phyloP scores from a whole-genome alignment of 192 early-diverging fungal species.

The Entophlyctis helioformis region DNA sequence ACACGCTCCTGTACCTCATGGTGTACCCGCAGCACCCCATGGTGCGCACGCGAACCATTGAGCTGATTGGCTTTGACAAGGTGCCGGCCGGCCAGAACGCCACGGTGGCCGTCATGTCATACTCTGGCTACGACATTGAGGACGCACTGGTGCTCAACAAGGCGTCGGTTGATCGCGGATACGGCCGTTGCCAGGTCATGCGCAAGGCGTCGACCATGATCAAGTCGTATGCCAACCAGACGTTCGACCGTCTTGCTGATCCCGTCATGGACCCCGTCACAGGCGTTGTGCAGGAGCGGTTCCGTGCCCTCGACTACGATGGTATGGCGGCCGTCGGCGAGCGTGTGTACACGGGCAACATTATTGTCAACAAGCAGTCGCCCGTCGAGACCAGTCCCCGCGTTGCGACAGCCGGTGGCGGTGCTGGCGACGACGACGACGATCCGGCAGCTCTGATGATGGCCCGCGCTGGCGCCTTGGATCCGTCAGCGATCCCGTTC shows the following conservation, averaged over 20 bases:
- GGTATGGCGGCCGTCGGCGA: slow-evolving; percentile 84
- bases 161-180: slow-evolving; percentile 86
- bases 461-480: too few relatives aligned
- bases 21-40: slow-evolving; percentile 92
- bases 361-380: slow-evolving; percentile 75
- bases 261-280: slow-evolving; percentile 18
- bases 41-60: slow-evolving; percentile 96
- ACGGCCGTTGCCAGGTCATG: slow-evolving; percentile 89
- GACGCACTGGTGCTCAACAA: slow-evolving; percentile 95
- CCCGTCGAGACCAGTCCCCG: slow-evolving; percentile 63
- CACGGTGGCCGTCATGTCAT: slow-evolving; percentile 93
- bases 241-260: slow-evolving; percentile 66
- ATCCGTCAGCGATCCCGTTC: slow-evolving; percentile 41
- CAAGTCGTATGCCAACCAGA: slow-evolving; percentile 81
- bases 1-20: slow-evolving; percentile 91
- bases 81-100: slow-evolving; percentile 57
- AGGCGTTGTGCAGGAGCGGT: slow-evolving; percentile 32
- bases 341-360: slow-evolving; percentile 45
- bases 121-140: slow-evolving; percentile 97
- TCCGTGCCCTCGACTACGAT: slow-evolving; percentile 68
- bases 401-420: slow-evolving; percentile 20
- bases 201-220: slow-evolving; percentile 78
- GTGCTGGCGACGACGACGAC: slow-evolving; percentile 22
- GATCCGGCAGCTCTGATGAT: slow-evolving; percentile 27
- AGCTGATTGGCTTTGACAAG: slow-evolving; percentile 94